These are phyloP conservation scores for Blumeria graminis DNA, from an alignment of 2,329 filamentous ascomycete species.

Conservation along the genomic window DNA sequence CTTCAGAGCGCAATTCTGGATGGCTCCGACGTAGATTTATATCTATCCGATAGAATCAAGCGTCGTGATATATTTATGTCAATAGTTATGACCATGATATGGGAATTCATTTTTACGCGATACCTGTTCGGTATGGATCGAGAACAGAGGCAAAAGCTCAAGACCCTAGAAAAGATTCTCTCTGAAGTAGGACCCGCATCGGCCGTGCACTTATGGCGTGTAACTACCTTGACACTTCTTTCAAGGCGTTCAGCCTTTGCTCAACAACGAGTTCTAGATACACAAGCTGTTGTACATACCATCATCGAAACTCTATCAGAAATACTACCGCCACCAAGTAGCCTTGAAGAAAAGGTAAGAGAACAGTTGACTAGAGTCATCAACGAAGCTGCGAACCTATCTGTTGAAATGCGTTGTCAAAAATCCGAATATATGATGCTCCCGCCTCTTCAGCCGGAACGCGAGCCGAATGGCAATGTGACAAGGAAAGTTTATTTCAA, in stretches of 20 bases:
- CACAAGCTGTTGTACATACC: conserved; percentile 83
- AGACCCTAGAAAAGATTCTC: conserved; percentile 78
- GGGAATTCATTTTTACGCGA: conserved; percentile 94
- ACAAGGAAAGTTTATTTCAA: conserved; percentile 78
- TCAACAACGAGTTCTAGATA: conserved; percentile 66
- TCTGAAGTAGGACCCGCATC: conserved; percentile 64
- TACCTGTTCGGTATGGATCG: conserved; percentile 98
- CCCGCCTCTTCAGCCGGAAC: conserved; percentile 79
- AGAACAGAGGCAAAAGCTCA: conserved; percentile 92
- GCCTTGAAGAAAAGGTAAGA: conserved; percentile 58
- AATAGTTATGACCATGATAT: conserved; percentile 96
- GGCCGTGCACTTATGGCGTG: conserved; percentile 93
- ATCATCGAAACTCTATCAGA: conserved; percentile 64
- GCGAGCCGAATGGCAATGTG: conserved; percentile 79
- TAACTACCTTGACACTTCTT: conserved; percentile 76
- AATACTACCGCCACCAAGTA: conserved; percentile 65
- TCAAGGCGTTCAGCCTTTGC: conserved; percentile 59
- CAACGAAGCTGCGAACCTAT: conserved; percentile 66
- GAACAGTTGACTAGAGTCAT: conserved; percentile 73
- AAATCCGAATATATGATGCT: conserved; percentile 97
- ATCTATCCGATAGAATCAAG: conserved; percentile 67
- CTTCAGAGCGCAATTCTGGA: conserved; percentile 89
- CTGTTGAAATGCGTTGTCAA: conserved; percentile 93
- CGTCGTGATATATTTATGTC: conserved; percentile 95
- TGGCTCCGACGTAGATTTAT: conserved; percentile 73